Conservation (phyloP, 176 grass and related monocot species). For the Avena sativa region DNA sequence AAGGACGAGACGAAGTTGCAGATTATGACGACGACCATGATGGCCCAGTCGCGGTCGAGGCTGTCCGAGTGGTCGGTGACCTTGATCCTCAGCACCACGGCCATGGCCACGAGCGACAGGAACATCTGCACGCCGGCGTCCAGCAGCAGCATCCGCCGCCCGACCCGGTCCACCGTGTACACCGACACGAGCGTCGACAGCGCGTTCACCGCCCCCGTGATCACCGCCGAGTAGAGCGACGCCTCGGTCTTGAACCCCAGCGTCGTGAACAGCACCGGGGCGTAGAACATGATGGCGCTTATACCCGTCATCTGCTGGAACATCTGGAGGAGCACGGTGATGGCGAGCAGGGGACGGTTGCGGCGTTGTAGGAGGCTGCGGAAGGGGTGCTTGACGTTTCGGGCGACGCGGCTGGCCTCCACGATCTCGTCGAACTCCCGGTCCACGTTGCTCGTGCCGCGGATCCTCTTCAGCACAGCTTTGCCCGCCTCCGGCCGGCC, state of each 20-base stretch:
- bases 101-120: slow-evolving; percentile 65
- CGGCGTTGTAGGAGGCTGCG: slow-evolving; percentile 70
- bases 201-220: slow-evolving; percentile 82
- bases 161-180: slow-evolving; percentile 72
- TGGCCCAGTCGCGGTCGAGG: slow-evolving; percentile 52
- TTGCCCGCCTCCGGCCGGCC: slow-evolving; percentile 62
- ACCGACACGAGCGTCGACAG: slow-evolving; percentile 81
- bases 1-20: slow-evolving; percentile 86
- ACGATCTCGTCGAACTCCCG: slow-evolving; percentile 82
- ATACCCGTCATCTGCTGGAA: slow-evolving; percentile 90
- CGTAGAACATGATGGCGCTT: slow-evolving; percentile 98
- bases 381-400: slow-evolving; percentile 76
- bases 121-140: slow-evolving; percentile 91
- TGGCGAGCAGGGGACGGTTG: slow-evolving; percentile 70
- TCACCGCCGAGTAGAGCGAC: slow-evolving; percentile 76
- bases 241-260: slow-evolving; percentile 82
- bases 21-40: slow-evolving; percentile 65
- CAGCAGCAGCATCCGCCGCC: slow-evolving; percentile 66
- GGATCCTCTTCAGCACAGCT: slow-evolving; percentile 65
- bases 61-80: slow-evolving; percentile 62
- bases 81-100: slow-evolving; percentile 64
- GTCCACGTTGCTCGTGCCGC: slow-evolving; percentile 73
- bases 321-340: slow-evolving; percentile 81
- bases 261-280: slow-evolving; percentile 78
- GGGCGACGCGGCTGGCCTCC: slow-evolving; percentile 69